Percentiles rank a stretch among this genome's conserved stretches.
phyloP scores from a whole-genome alignment of 805 yeast genomes.

The Yarrowia porcina region DNA sequence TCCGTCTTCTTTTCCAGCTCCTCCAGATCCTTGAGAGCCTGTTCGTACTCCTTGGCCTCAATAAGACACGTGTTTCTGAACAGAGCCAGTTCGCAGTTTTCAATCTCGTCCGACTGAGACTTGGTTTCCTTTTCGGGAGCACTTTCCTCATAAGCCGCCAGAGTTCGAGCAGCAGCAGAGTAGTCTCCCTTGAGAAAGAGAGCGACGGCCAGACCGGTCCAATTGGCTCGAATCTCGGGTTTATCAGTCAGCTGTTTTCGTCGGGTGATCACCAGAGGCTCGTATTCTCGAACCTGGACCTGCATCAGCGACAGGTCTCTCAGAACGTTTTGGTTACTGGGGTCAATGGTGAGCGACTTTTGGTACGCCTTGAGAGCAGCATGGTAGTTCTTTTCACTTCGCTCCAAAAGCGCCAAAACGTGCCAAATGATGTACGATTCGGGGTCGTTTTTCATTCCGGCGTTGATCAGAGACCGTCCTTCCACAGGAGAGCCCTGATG shows the following conservation, averaged over 20 bases:
- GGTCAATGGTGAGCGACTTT: slow-evolving; percentile 71
- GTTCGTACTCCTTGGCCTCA: slow-evolving; percentile 43
- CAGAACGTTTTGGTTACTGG: slow-evolving; percentile 71
- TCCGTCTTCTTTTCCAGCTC: slow-evolving; percentile 44
- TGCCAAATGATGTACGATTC: slow-evolving; percentile 74
- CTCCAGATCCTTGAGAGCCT: slow-evolving; percentile 1
- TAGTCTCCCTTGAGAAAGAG: slow-evolving; percentile 70
- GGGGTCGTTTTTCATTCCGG: slow-evolving; percentile 59
- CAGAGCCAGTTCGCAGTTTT: slow-evolving; percentile 75
- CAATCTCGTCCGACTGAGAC: slow-evolving; percentile 51
- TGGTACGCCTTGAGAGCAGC: slow-evolving; percentile 78
- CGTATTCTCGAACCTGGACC: slow-evolving; percentile 61
- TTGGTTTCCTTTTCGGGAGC: slow-evolving; percentile 64
- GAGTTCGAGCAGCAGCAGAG: slow-evolving; percentile 64
- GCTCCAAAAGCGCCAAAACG: slow-evolving; percentile 77
- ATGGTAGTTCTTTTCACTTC: slow-evolving; percentile 62
- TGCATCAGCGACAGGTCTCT: slow-evolving; percentile 80
- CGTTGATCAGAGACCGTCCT: slow-evolving; percentile 57
- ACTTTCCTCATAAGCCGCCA: slow-evolving; percentile 65
- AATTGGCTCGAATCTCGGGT: slow-evolving; percentile 51
- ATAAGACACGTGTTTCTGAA: slow-evolving; percentile 67
- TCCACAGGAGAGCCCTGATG: slow-evolving; percentile 51
- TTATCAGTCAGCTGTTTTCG: slow-evolving; percentile 19
- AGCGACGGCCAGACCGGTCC: slow-evolving; percentile 87
- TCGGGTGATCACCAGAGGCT: slow-evolving; percentile 17